Base-by-base conservation (phyloP, 345 rosid genomes). In the Litchi chinensis region DNA sequence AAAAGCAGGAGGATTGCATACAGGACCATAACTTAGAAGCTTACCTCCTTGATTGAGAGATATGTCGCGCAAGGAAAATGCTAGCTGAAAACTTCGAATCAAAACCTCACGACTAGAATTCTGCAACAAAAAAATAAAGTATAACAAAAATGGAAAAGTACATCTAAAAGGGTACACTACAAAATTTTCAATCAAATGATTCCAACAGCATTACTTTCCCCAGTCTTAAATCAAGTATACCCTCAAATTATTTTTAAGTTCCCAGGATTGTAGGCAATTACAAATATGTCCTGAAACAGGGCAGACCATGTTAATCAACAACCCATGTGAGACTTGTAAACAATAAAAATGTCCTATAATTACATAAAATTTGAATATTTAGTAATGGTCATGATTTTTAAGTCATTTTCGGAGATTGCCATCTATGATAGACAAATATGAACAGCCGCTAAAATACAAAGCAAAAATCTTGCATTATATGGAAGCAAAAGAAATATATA, bases 11-110 rank as follows among this genome's bases (percentile, higher is more conserved):
- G 44, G 15, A 65, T 66, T 66, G 70, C 24, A 70, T 48, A 19
- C 11, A 57, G 46, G 15, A 84, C 41, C 40, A 68, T 9, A 80
- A 24, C 18, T 54, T 48, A 68, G 65, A 66, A 84, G 68, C 86
- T 87, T 76, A 96, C 99, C 97, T 86, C 83, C 96, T 87, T 87
- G 90, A 56, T 79, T 86, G 40, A 93, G 88, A 85, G 98, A 90
- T 73, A 93, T 83, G 79, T 90, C 84, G 78, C 93, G 92, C 88
- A 96, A 83, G 71, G 99, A 91, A 85, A 94, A 90, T 65, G 97
- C 98, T 66, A 94, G 91, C 85, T 96, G 99, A 84, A 93, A 93
- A 79, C 98, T 93, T 80, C 94, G 91, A 75, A 88, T 84, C 77
- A 96, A 87, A 70, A 85, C 88, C 73, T 96, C 93, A 70, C 87